These are phyloP conservation scores for Apiospora arundinis DNA, from an alignment of 2,329 filamentous ascomycete genomes.

Conservation along the genomic window DNA sequence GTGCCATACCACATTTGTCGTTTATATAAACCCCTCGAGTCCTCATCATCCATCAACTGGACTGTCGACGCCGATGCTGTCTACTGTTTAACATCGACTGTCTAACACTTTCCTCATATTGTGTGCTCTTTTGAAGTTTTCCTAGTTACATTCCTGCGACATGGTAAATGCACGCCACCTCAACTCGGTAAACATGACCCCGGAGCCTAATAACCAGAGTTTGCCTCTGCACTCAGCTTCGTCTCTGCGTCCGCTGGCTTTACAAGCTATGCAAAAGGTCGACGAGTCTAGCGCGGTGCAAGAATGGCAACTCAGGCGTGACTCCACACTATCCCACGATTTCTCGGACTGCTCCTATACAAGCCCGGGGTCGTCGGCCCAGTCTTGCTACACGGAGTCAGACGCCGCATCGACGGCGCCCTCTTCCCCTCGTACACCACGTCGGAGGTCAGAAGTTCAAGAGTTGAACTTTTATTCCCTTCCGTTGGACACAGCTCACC, in stretches of 20 bases:
- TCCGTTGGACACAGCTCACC: neutral
- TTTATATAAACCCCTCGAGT: slow-evolving; percentile 19
- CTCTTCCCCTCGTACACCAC: slow-evolving; percentile 30
- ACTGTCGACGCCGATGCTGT: neutral
- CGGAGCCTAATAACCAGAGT: slow-evolving; percentile 11
- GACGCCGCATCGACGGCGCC: slow-evolving; percentile 28
- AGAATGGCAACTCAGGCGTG: neutral
- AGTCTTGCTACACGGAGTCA: slow-evolving; percentile 26
- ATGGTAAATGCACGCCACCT: slow-evolving; percentile 28
- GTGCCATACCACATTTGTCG: slow-evolving; percentile 25
- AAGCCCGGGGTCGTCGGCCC: slow-evolving; percentile 30
- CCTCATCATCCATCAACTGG: slow-evolving; percentile 31
- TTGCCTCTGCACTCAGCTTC: slow-evolving; percentile 3
- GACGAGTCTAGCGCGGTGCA: neutral
- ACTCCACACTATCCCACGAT: neutral
- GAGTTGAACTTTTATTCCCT: slow-evolving; percentile 24
- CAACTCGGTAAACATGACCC: slow-evolving; percentile 27
- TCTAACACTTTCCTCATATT: slow-evolving; percentile 24
- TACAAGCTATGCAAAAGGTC: slow-evolving; percentile 6
- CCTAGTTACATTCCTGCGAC: neutral
- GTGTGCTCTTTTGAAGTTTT: slow-evolving; percentile 3
- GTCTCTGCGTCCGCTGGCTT: slow-evolving; percentile 15
- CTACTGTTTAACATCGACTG: neutral
- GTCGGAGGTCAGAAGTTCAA: slow-evolving; percentile 22
- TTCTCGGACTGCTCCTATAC: slow-evolving; percentile 29